These are phyloP conservation scores for Serendipita sp. DNA, from an alignment of 768 basidiomycete genomes.

Conservation along the genomic window DNA sequence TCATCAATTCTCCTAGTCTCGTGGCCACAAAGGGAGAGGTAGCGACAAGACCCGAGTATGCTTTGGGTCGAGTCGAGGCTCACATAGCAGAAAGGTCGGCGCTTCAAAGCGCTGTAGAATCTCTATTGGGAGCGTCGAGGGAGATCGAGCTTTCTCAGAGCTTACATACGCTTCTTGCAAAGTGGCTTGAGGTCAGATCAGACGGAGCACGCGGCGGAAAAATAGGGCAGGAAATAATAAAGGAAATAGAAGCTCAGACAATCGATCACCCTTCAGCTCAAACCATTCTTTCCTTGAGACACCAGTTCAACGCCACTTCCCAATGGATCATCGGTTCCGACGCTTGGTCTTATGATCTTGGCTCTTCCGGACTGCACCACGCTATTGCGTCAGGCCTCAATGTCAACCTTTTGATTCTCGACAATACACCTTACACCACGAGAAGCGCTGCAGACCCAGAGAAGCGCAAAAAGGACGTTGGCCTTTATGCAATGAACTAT, in stretches of 20 bases:
- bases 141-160: conserved; percentile 29
- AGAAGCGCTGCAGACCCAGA: conserved; percentile 52
- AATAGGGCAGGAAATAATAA: conserved; percentile 41
- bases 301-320: conserved; percentile 50
- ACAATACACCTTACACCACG: conserved; percentile 75
- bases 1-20: conserved; percentile 69
- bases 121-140: conserved; percentile 36
- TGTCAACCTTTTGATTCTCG: conserved; percentile 89
- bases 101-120: conserved; percentile 47
- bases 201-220: conserved; percentile 44
- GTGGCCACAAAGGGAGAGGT: conserved; percentile 51
- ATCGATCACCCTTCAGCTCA: conserved; percentile 30
- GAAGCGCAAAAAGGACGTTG: conserved; percentile 88
- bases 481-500: conserved; percentile 96
- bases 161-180: conserved; percentile 54
- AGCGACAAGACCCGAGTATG: conserved; percentile 88
- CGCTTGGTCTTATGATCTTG: conserved; percentile 94
- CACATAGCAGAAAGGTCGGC: conserved; percentile 59
- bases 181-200: conserved; percentile 68
- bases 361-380: conserved; percentile 89
- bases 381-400: conserved; percentile 80
- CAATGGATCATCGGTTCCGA: conserved; percentile 98
- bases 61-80: conserved; percentile 78
- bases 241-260: conserved; percentile 27
- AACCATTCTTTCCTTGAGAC: conserved; percentile 40